These are phyloP conservation scores for Delitschia confertaspora DNA, from an alignment of 495 filamentous ascomycete species.

Conservation along the genomic window DNA sequence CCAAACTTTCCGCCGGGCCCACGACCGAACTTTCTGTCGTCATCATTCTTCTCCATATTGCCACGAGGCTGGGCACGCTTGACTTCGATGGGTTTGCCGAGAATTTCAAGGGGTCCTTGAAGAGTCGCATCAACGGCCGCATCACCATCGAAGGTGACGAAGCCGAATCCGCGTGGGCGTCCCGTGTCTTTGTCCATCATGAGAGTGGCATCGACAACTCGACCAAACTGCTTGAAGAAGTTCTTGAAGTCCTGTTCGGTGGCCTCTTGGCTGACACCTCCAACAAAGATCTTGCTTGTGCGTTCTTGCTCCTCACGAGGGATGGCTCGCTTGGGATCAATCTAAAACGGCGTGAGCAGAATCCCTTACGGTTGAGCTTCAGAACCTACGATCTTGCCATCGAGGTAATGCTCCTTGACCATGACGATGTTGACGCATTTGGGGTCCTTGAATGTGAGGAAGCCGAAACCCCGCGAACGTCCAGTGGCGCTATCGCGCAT, in stretches of 20 bases:
- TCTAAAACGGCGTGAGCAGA: conserved; percentile 42
- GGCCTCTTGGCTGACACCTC: conserved; percentile 93
- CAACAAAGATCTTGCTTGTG: conserved; percentile 96
- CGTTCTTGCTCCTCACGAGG: conserved; percentile 96
- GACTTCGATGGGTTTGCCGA: conserved; percentile 92
- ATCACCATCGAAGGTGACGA: conserved; percentile 96
- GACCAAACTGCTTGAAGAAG: conserved; percentile 92
- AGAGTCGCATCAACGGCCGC: conserved; percentile 89
- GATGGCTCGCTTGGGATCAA: conserved; percentile 96
- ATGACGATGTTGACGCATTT: conserved; percentile 98
- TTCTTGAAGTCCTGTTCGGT: conserved; percentile 91
- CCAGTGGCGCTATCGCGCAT: conserved; percentile 95
- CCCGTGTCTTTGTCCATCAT: conserved; percentile 99
- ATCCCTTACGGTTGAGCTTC: conserved; percentile 5
- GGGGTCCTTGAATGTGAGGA: conserved; percentile 94
- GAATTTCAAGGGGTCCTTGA: conserved; percentile 70
- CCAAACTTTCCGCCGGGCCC: conserved; percentile 53
- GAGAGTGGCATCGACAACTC: conserved; percentile 91
- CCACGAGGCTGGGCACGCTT: conserved; percentile 96
- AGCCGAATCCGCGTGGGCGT: conserved; percentile 92
- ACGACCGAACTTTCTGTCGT: conserved; percentile 40
- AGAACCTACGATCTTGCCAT: conserved; percentile 87
- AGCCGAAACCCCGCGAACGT: conserved; percentile 90
- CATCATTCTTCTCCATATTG: conserved; percentile 86
- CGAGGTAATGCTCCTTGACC: conserved; percentile 97